Percentiles rank a stretch among this genome's conserved stretches.
Conservation (phyloP, 2,329 filamentous ascomycete species). For the Torrubiella hemipterigena region DNA sequence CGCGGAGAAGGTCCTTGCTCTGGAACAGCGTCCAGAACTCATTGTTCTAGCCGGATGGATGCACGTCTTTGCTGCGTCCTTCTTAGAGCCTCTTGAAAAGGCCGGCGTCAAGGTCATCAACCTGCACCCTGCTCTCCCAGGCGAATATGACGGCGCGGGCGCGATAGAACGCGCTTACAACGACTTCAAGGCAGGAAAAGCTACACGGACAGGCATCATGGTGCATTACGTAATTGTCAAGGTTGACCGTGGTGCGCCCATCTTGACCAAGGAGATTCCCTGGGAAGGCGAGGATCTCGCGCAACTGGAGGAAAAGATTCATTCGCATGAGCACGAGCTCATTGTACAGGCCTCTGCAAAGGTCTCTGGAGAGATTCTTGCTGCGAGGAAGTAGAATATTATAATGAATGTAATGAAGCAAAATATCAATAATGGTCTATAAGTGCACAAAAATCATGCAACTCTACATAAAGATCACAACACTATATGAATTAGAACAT, state of each 20-base stretch:
- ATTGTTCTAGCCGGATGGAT: slow-evolving; percentile 81
- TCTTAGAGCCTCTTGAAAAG: slow-evolving; percentile 54
- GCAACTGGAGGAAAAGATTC: slow-evolving; percentile 60
- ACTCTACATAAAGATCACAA: no score
- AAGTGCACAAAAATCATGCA: no score
- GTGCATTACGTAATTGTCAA: slow-evolving; percentile 72
- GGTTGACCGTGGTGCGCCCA: slow-evolving; percentile 68
- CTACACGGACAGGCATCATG: slow-evolving; percentile 75
- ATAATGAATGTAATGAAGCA: no score
- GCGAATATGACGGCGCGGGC: slow-evolving; percentile 62
- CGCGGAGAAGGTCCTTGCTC: slow-evolving; percentile 49
- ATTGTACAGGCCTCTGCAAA: slow-evolving; percentile 63
- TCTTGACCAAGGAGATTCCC: slow-evolving; percentile 58
- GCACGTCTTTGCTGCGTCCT: slow-evolving; percentile 63
- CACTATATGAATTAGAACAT: no score
- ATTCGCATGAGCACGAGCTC: slow-evolving; percentile 62
- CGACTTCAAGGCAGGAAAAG: slow-evolving; percentile 52
- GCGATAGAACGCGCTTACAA: slow-evolving; percentile 71
- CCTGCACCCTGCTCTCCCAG: slow-evolving; percentile 51
- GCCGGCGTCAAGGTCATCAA: slow-evolving; percentile 64
- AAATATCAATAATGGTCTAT: no score
- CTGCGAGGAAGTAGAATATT: no score
- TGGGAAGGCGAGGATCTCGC: slow-evolving; percentile 52
- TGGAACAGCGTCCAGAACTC: slow-evolving; percentile 50
- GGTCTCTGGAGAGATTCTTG: slow-evolving; percentile 26